A percentile compares a stretch with the other conserved stretches of the same genome.
Conservation (phyloP, 2,329 filamentous ascomycete species). For the Ophiocordyceps polyrhachis-furcata region DNA sequence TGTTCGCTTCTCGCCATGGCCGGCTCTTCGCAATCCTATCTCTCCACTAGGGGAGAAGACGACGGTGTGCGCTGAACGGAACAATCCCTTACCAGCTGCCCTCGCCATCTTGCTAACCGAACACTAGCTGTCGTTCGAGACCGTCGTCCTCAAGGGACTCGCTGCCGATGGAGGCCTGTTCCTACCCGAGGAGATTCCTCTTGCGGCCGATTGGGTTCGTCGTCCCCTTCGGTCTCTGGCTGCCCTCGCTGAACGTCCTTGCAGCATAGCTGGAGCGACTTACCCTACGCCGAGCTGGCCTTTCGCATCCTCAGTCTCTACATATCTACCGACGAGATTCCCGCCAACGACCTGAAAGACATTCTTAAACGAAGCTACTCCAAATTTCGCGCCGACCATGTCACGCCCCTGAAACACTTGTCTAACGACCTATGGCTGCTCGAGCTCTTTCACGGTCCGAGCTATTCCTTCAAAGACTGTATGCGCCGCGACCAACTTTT, state of each 20-base stretch:
- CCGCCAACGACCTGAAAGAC: conserved; percentile 55
- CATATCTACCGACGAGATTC: conserved; percentile 70
- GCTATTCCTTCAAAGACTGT: conserved; percentile 79
- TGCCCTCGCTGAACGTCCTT: background rate
- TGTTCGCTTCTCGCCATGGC: background rate
- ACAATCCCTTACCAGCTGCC: background rate
- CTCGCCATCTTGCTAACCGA: background rate
- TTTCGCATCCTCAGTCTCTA: conserved; percentile 75
- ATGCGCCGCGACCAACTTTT: background rate
- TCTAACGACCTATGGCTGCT: conserved; percentile 63
- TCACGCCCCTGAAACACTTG: conserved; percentile 64
- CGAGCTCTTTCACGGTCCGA: conserved; percentile 92
- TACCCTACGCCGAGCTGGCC: conserved; percentile 66
- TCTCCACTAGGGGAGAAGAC: conserved; percentile 32
- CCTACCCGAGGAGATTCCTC: conserved; percentile 66
- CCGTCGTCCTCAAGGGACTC: conserved; percentile 76
- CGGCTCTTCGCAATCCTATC: conserved; percentile 27
- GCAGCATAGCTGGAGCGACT: conserved; percentile 46
- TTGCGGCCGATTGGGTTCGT: conserved; percentile 5
- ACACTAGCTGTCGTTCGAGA: conserved; percentile 65
- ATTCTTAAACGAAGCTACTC: conserved; percentile 77
- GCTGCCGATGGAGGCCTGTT: conserved; percentile 77
- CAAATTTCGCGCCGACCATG: conserved; percentile 65
- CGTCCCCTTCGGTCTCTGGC: background rate
- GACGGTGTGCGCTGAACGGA: conserved; percentile 19